Base-by-base conservation (phyloP, 371 early-diverging fungal species). In the Apophysomyces trapeziformis region DNA sequence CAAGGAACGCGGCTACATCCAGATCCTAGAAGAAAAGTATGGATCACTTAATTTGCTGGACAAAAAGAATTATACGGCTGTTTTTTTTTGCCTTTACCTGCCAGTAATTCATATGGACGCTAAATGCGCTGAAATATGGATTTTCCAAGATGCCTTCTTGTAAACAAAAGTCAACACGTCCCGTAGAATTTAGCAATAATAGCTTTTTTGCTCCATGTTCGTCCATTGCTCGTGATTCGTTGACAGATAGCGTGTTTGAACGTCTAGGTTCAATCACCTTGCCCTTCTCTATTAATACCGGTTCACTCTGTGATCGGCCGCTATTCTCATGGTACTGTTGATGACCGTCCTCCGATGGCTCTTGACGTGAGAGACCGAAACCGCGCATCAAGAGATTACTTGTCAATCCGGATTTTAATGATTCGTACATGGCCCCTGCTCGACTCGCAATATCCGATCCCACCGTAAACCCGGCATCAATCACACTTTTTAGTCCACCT, bases 131-230 rank as follows among this genome's bases (percentile, higher is more conserved):
- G n/a, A 93, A 56, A 67, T 93, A 93, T 13, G 92, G 86, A 61
- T 88, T 90, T 73, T 92, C 93, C 36, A 93, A 76, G 41, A 92
- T 74, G 11, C 92, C 91, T 68, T 92, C 91, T 68, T 92, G 93
- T 26, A 93, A 68, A 60, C 82, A 87, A 69, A 81, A 92, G 63
- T 93, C 94, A 5, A 93, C 79, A 3, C 92, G 84, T 0, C 90
- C 91, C 14, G 80, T 82, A 9, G 77, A 76, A 69, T 93, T 93
- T 54, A 93, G 69, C 38, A 73, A 69, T 21, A 65, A 61, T 58
- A 88, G 61, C 61, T 78, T 60, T 77, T 73, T 54, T 74, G 80
- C 66, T 69, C 85, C 75, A 61, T 36, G 38, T 59, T 64, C 41
- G 39, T 45, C 38, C 39, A 56, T 57, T 18, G 58, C 50, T 46